Percentiles rank a stretch among this genome's conserved stretches.
Conservation (phyloP, 768 basidiomycete genomes). For the Porpolomopsis calyptriformis region DNA sequence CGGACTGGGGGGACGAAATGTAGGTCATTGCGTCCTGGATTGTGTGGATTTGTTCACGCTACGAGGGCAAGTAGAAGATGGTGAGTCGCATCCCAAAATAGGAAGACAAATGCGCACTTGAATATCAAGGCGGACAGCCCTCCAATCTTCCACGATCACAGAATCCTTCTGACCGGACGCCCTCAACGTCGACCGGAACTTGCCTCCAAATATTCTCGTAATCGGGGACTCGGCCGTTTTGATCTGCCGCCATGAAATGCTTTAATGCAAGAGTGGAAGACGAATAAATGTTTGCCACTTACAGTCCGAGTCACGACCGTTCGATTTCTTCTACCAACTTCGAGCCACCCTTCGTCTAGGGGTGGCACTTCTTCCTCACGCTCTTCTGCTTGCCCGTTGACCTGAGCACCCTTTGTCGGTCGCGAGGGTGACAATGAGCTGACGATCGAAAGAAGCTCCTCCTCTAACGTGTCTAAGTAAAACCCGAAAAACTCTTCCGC, state of each 20-base stretch:
- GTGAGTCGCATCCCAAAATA: slow-evolving; percentile 1
- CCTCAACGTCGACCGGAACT: slow-evolving; percentile 74
- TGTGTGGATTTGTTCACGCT: slow-evolving; percentile 65
- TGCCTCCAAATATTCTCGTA: slow-evolving; percentile 87
- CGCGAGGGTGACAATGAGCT: slow-evolving; percentile 37
- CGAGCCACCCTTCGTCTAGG: slow-evolving; percentile 73
- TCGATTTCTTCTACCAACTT: slow-evolving; percentile 86
- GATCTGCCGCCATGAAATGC: slow-evolving; percentile 33
- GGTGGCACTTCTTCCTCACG: slow-evolving; percentile 29
- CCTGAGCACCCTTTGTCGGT: slow-evolving; percentile 17
- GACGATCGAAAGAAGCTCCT: slow-evolving; percentile 70
- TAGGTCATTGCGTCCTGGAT: slow-evolving; percentile 76
- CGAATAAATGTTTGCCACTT: slow-evolving; percentile 18
- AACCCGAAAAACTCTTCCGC: slow-evolving; percentile 99
- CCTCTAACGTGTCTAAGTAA: slow-evolving; percentile 88
- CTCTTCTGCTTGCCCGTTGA: slow-evolving; percentile 30
- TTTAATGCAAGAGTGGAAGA: not conserved
- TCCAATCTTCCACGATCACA: slow-evolving; percentile 85
- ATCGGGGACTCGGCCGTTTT: slow-evolving; percentile 80
- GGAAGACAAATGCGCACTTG: slow-evolving; percentile 37
- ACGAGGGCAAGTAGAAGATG: slow-evolving; percentile 4
- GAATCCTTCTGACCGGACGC: slow-evolving; percentile 80
- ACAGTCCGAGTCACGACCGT: slow-evolving; percentile 72
- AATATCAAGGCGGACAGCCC: slow-evolving; percentile 81
- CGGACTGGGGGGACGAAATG: slow-evolving; percentile 68